Conservation (phyloP, 371 early-diverging fungal species). For the Rhizopus delemar region DNA sequence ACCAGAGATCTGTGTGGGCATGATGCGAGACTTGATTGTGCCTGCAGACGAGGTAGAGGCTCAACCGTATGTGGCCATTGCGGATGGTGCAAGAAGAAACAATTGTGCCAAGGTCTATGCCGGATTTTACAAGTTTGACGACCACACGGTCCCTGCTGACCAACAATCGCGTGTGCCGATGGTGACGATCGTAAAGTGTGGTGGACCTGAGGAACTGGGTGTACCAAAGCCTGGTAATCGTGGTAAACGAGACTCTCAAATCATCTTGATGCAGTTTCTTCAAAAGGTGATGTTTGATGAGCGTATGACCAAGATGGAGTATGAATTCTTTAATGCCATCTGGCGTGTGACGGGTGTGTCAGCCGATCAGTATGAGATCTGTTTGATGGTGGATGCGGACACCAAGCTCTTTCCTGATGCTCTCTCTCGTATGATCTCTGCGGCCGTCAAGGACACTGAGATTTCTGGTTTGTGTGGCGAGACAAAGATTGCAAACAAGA, state of each 20-base stretch:
- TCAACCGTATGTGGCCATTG: constrained; percentile 92
- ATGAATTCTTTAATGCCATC: constrained; percentile 90
- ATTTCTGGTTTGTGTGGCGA: constrained; percentile 86
- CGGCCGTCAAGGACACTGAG: constrained; percentile 74
- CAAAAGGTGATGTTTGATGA: constrained; percentile 92
- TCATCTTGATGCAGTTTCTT: constrained; percentile 96
- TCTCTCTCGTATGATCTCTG: constrained; percentile 70
- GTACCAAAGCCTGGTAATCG: constrained; percentile 86
- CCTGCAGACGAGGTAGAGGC: constrained; percentile 66
- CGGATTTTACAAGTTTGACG: constrained; percentile 81
- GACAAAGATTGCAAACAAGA: constrained; percentile 84
- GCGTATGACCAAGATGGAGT: constrained; percentile 94
- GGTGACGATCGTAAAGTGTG: constrained; percentile 69
- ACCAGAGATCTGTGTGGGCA: constrained; percentile 78
- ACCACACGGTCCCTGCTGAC: constrained; percentile 49
- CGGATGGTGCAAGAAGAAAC: constrained; percentile 88
- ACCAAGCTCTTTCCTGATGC: constrained; percentile 84
- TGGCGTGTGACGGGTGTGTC: constrained; percentile 80
- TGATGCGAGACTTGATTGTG: constrained; percentile 78
- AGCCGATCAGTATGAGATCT: constrained; percentile 83
- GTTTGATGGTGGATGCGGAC: constrained; percentile 98
- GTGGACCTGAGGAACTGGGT: constrained; percentile 8
- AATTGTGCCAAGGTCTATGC: constrained; percentile 96
- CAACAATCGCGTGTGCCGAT: constrained; percentile 74
- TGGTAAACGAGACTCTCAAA: constrained; percentile 98